phyloP scores from a whole-genome alignment of 1,139 yeast species.

The Yamadazyma mexicana region DNA sequence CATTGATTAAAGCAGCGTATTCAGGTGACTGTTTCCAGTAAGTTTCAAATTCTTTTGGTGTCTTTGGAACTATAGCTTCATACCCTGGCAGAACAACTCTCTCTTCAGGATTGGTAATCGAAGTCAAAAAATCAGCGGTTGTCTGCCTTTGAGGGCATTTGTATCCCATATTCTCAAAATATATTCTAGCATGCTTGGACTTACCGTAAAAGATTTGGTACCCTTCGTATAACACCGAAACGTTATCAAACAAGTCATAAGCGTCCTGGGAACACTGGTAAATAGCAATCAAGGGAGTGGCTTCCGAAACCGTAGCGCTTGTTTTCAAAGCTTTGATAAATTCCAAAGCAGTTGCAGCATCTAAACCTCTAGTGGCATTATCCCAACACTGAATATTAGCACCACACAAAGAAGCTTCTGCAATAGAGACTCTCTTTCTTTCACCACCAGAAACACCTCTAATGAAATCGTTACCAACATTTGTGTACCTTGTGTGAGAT shows the following conservation, averaged over 20 bases:
- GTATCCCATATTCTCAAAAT: slow-evolving; percentile 62
- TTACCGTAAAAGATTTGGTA: slow-evolving; percentile 62
- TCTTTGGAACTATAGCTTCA: slow-evolving; percentile 54
- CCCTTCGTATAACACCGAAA: slow-evolving; percentile 60
- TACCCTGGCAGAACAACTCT: slow-evolving; percentile 45
- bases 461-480: slow-evolving; percentile 24
- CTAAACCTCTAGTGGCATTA: slow-evolving; percentile 93
- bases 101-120: slow-evolving; percentile 60
- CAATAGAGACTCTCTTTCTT: slow-evolving; percentile 29
- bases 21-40: slow-evolving; percentile 57
- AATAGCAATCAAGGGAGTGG: slow-evolving; percentile 33
- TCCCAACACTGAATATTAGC: slow-evolving; percentile 50
- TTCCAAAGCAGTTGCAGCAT: slow-evolving; percentile 48
- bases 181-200: slow-evolving; percentile 50
- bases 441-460: slow-evolving; percentile 29
- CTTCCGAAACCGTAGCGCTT: slow-evolving; percentile 23
- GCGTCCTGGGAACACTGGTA: slow-evolving; percentile 44
- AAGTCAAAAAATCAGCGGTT: slow-evolving; percentile 67
- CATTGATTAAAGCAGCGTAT: slow-evolving; percentile 35
- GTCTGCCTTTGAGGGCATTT: slow-evolving; percentile 61
- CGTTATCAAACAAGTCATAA: slow-evolving; percentile 62
- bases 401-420: slow-evolving; percentile 25
- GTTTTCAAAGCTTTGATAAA: slow-evolving; percentile 26
- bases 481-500: slow-evolving; percentile 26
- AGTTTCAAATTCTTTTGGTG: slow-evolving; percentile 56